A percentile compares a stretch with the other conserved stretches of the same genome.
Conservation (phyloP, 305 asterid genomes). For the Fraxinus sp. region DNA sequence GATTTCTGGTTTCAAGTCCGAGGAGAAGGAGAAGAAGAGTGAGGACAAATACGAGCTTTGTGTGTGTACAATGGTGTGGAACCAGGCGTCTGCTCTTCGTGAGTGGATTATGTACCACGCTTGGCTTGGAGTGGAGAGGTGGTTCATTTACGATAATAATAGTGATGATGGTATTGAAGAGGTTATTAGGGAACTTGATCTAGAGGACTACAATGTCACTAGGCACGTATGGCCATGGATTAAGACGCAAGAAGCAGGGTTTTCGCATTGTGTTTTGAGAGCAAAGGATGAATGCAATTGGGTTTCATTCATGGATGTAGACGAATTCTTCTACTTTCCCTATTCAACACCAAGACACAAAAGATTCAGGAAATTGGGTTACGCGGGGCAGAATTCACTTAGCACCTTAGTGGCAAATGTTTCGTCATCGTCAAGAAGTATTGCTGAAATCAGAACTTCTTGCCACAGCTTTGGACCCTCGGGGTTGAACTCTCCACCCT, state of each 20-base stretch:
- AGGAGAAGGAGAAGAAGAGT: constrained; percentile 14
- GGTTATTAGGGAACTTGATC: constrained; percentile 50
- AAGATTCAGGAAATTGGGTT: constrained; percentile 35
- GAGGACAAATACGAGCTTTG: constrained; percentile 42
- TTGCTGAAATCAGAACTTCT: constrained; percentile 78
- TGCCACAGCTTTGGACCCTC: constrained; percentile 97
- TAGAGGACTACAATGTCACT: constrained; percentile 53
- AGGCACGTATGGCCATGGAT: constrained; percentile 97
- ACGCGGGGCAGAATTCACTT: constrained; percentile 53
- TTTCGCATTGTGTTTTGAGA: constrained; percentile 84
- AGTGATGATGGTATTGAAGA: constrained; percentile 71
- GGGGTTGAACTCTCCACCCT: constrained; percentile 58
- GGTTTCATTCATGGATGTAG: constrained; percentile 95
- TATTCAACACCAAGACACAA: constrained; percentile 44
- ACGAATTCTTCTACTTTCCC: constrained; percentile 86
- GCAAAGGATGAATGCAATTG: constrained; percentile 78
- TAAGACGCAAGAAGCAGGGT: constrained; percentile 96
- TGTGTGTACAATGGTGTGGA: constrained; percentile 80
- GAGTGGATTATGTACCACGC: constrained; percentile 87
- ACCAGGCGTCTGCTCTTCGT: constrained; percentile 70
- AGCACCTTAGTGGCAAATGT: constrained; percentile 54
- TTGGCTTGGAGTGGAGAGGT: constrained; percentile 83
- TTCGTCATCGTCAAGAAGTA: constrained; percentile 48
- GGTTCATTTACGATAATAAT: constrained; percentile 74
- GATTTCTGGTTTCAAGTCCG: constrained; percentile 30